Percentiles rank a stretch among this genome's conserved stretches.
Conservation (phyloP, 2,329 filamentous ascomycete genomes). For the Penicillium verrucosum region DNA sequence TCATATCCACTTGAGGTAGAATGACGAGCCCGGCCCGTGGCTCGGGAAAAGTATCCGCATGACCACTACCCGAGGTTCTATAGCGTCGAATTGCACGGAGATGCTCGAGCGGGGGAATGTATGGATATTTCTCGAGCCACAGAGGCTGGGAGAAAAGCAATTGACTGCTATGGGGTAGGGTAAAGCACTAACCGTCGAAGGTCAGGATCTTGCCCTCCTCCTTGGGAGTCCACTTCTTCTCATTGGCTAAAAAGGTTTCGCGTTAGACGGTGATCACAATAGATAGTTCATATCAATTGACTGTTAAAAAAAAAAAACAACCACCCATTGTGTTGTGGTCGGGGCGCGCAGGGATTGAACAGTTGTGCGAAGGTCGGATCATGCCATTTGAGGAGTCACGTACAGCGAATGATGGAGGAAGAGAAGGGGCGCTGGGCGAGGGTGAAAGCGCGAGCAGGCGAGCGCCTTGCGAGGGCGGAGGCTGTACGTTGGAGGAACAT, state of each 20-base stretch:
- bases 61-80: slow-evolving; percentile 10
- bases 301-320: background rate
- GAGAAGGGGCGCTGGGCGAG: slow-evolving; percentile 44
- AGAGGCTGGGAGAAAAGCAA: slow-evolving; percentile 12
- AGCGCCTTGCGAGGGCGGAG: slow-evolving; percentile 46
- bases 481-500: slow-evolving; percentile 50
- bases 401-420: slow-evolving; percentile 46
- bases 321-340: slow-evolving; percentile 28
- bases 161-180: slow-evolving; percentile 11
- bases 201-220: slow-evolving; percentile 44
- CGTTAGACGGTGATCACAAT: slow-evolving; percentile 23
- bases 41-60: slow-evolving; percentile 12
- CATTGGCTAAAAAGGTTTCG: slow-evolving; percentile 29
- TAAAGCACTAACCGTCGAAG: slow-evolving; percentile 42
- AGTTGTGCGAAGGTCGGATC: slow-evolving; percentile 26
- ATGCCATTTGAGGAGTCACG: slow-evolving; percentile 32
- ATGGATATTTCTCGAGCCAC: background rate
- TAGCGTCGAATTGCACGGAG: slow-evolving; percentile 10
- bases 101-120: background rate
- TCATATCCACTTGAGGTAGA: background rate
- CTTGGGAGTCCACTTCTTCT: slow-evolving; percentile 42
- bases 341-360: slow-evolving; percentile 14
- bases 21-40: slow-evolving; percentile 3
- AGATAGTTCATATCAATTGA: background rate
- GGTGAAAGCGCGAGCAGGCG: slow-evolving; percentile 42